Conservation (phyloP, 306 rosid genomes). For the Geum urbanum region DNA sequence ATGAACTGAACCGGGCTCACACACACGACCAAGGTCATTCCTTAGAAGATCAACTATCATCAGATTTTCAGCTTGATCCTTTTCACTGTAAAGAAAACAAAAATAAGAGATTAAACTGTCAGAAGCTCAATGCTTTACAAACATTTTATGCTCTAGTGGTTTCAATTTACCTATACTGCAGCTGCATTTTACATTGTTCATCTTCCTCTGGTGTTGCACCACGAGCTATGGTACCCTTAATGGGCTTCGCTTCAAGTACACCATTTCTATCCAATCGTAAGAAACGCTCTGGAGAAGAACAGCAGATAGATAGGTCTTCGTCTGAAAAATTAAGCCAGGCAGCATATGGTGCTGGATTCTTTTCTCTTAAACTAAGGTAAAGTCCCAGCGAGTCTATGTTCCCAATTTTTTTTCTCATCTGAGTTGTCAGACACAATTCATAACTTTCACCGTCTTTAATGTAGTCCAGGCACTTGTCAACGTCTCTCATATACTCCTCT, state of each 20-base stretch:
- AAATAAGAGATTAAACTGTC: not conserved
- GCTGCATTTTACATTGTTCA: constrained; percentile 53
- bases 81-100: constrained; percentile 52
- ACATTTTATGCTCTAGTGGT: not conserved
- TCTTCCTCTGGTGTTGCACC: constrained; percentile 77
- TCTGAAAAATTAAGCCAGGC: constrained; percentile 92
- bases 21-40: constrained; percentile 94
- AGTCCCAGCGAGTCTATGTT: constrained; percentile 57
- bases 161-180: constrained; percentile 63
- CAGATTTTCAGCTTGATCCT: constrained; percentile 93
- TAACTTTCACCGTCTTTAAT: constrained; percentile 96
- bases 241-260: constrained; percentile 90
- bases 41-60: constrained; percentile 98
- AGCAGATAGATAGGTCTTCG: constrained; percentile 68
- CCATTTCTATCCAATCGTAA: constrained; percentile 65
- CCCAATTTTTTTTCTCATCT: constrained; percentile 59
- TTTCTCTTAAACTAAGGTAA: constrained; percentile 81
- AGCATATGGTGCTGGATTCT: constrained; percentile 95
- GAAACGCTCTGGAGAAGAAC: constrained; percentile 98
- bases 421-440: constrained; percentile 93
- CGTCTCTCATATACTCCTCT: constrained; percentile 68
- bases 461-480: constrained; percentile 67
- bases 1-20: constrained; percentile 90
- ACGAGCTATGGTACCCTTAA: constrained; percentile 90
- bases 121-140: not conserved